These are phyloP conservation scores for Gastrodia elata DNA, from an alignment of 106 monocot genomes.

Conservation along the genomic window DNA sequence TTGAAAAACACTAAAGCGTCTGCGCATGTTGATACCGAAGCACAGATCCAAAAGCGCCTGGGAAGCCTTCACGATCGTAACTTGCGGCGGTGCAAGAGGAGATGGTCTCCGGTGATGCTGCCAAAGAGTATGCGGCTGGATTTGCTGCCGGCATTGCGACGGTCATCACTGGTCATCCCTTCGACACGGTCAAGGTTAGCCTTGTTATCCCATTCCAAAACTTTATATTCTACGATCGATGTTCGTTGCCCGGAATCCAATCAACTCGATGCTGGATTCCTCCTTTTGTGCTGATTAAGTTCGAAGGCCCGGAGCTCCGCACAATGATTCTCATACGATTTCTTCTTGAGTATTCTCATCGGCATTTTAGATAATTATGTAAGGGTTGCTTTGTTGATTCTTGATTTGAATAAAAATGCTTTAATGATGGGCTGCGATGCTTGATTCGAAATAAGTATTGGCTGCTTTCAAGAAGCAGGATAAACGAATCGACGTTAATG, in stretches of 20 bases:
- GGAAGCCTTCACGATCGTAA: not conserved
- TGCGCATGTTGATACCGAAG: no score
- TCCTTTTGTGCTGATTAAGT: not conserved
- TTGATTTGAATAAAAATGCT: no score
- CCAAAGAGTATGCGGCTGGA: slow-evolving; percentile 69
- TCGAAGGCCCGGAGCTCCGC: not conserved
- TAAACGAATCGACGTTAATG: no score
- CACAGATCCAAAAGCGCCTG: not conserved
- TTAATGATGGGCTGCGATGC: no score
- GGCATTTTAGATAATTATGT: no score
- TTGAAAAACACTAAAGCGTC: no score
- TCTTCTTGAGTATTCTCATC: no score
- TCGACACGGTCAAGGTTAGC: slow-evolving; percentile 90
- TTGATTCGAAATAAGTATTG: no score
- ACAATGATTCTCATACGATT: not conserved
- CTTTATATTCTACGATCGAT: not conserved
- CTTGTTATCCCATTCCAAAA: not conserved
- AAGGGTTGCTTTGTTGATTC: no score
- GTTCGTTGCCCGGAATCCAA: not conserved
- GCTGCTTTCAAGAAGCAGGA: no score
- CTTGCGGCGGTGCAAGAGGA: not conserved
- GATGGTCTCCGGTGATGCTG: slow-evolving; percentile 6
- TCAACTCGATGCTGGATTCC: not conserved
- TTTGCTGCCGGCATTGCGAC: slow-evolving; percentile 75
- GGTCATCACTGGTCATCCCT: slow-evolving; percentile 81